phyloP scores from a whole-genome alignment of 129 eudicot genomes.

The Pulicaria dysenterica region DNA sequence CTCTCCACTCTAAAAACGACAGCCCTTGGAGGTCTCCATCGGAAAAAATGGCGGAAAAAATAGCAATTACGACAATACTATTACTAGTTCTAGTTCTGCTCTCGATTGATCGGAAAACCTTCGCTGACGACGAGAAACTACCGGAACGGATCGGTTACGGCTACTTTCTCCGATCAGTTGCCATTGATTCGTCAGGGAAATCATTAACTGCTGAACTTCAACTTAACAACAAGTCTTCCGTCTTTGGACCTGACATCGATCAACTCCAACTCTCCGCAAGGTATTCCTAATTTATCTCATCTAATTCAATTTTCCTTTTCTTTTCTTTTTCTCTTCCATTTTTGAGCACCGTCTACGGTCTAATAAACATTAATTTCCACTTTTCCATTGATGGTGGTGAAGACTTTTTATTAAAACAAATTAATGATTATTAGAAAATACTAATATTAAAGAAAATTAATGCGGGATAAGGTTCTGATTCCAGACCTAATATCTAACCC shows the following conservation, averaged over 20 bases:
- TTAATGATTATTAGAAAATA: too few species aligned
- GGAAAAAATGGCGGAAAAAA: slow-evolving; percentile 20
- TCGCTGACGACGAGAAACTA: background rate
- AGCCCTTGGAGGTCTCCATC: background rate
- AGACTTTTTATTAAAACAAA: too few species aligned
- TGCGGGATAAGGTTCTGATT: too few species aligned
- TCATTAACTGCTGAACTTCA: slow-evolving; percentile 52
- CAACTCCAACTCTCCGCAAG: slow-evolving; percentile 59
- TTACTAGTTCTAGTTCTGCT: slow-evolving; percentile 15
- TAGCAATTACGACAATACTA: background rate
- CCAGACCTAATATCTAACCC: too few species aligned
- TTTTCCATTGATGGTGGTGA: too few species aligned
- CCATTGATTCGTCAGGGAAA: slow-evolving; percentile 26
- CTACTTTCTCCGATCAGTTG: slow-evolving; percentile 40
- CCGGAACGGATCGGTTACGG: slow-evolving; percentile 51
- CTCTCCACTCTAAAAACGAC: background rate
- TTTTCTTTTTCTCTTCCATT: slow-evolving; percentile 2
- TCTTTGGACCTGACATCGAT: slow-evolving; percentile 62
- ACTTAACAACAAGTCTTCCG: slow-evolving; percentile 48
- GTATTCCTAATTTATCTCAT: slow-evolving; percentile 31
- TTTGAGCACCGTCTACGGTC: too few species aligned
- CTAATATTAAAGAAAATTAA: too few species aligned
- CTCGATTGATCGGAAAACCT: slow-evolving; percentile 10
- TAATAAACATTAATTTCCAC: too few species aligned
- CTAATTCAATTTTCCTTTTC: background rate